phyloP scores from a whole-genome alignment of 2,329 filamentous ascomycete genomes.

The Clarireedia monteithiana region DNA sequence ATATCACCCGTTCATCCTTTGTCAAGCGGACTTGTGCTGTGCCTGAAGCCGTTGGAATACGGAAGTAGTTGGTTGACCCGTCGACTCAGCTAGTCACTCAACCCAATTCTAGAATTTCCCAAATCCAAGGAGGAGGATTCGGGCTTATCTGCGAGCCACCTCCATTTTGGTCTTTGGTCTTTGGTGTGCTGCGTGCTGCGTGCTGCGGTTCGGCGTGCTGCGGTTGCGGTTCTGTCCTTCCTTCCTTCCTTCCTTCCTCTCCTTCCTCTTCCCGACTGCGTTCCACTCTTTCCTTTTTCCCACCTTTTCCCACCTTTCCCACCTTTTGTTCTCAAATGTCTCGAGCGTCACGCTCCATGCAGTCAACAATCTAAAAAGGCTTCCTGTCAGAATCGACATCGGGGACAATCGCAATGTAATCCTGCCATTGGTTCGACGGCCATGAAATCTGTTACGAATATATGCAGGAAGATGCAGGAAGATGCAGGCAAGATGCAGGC shows the following conservation, averaged over 20 bases:
- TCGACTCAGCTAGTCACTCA: no score
- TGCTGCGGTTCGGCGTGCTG: no score
- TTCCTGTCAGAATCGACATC: neutral
- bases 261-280: neutral
- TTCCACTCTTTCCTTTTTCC: neutral
- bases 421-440: neutral
- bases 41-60: no score
- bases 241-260: neutral
- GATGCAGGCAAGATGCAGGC: neutral
- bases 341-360: neutral
- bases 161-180: no score
- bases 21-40: no score
- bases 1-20: no score
- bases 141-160: no score
- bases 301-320: neutral
- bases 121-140: no score
- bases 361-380: neutral
- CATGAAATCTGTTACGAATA: neutral
- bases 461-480: neutral
- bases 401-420: neutral
- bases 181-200: no score
- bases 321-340: neutral
- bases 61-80: no score
- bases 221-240: neutral
- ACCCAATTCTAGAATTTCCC: no score